These are phyloP conservation scores for Hura crepitans DNA, from an alignment of 441 rosid genomes.

Conservation along the genomic window DNA sequence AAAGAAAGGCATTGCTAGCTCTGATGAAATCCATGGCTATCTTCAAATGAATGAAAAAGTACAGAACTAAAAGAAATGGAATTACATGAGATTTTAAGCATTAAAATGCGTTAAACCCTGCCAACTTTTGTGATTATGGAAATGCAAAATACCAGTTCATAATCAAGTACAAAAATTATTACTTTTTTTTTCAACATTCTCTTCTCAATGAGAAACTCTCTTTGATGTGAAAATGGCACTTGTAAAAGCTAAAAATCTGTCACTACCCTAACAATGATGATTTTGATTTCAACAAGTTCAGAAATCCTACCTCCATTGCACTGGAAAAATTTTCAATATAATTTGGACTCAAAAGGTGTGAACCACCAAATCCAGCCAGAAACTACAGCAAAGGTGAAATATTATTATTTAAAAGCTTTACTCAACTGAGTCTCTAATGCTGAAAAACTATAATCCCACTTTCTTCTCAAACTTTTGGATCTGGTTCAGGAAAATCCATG, in stretches of 20 bases:
- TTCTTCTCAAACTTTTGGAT: slow-evolving; percentile 63
- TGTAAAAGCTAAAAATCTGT: slow-evolving; percentile 17
- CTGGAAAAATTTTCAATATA: slow-evolving; percentile 24
- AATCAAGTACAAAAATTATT: slow-evolving; percentile 24
- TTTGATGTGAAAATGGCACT: neutral
- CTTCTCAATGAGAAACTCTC: neutral
- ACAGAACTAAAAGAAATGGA: neutral
- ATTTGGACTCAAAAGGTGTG: slow-evolving; percentile 17
- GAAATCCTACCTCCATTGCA: slow-evolving; percentile 28
- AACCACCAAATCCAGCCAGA: slow-evolving; percentile 14
- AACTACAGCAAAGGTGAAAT: slow-evolving; percentile 23
- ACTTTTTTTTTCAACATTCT: slow-evolving; percentile 1
- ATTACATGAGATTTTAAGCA: no score
- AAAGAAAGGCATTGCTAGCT: neutral
- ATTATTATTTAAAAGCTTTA: slow-evolving; percentile 19
- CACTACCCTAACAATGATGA: slow-evolving; percentile 18
- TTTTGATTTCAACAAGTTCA: slow-evolving; percentile 14
- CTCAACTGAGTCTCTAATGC: slow-evolving; percentile 6
- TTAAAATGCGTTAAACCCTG: neutral
- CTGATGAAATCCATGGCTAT: neutral
- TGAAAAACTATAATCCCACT: slow-evolving; percentile 45
- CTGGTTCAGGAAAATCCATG: slow-evolving; percentile 99
- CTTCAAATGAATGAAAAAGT: no score
- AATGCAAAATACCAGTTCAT: neutral
- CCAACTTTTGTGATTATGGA: neutral